Evolutionary conservation across 106 monocot genomes (phyloP), one percentile per base, ranked within the genome.

Genomic region (Ottelia alismoides): DNA sequence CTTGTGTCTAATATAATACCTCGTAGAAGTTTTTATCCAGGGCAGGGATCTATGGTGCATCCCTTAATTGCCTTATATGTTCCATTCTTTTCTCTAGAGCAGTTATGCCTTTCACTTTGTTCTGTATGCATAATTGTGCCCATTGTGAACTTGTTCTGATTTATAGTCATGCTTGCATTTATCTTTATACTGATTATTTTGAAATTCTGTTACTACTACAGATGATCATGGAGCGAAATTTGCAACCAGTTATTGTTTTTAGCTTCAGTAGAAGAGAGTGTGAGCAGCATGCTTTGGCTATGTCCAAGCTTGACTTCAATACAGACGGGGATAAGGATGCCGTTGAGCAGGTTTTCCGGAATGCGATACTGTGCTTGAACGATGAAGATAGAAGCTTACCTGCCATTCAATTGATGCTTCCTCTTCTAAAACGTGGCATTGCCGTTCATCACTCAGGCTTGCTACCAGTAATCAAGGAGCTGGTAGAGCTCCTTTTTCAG

Each of bases 251-350:
- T 56, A 98, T 98, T 61, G 72, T 98, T 68, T 98, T 98, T 65
- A 98, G 98, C 58, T 98, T 98, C 49, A 90, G 98, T 62, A 82
- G 98, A 73, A 98, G 98, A 66, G 98, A 98, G 58, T 90, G 98
- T 47, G 98, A 98, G 52, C 85, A 90, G 23, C 77, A 90, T 70
- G 98, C 98, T 32, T 64, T 90, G 90, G 90, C 90, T 27, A 98
- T 98, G 90, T 70, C 98, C 30, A 98, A 90, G 55, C 98, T 98
- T 70, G 90, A 98, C 64, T 98, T 98, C 53, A 98, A 98, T 61
- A 64, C 69, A 29, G 52, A 68, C 49, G 98, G 90, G 20, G 98
- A 98, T 46, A 98, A 83, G 61, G 85, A 75, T 61, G 55, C 57
- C 61, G 80, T 98, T 50, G 82, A 98, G n/a, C 82, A 98, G 47